phyloP scores from a whole-genome alignment of 169 alveolate species.

The Eimeria falciformis region DNA sequence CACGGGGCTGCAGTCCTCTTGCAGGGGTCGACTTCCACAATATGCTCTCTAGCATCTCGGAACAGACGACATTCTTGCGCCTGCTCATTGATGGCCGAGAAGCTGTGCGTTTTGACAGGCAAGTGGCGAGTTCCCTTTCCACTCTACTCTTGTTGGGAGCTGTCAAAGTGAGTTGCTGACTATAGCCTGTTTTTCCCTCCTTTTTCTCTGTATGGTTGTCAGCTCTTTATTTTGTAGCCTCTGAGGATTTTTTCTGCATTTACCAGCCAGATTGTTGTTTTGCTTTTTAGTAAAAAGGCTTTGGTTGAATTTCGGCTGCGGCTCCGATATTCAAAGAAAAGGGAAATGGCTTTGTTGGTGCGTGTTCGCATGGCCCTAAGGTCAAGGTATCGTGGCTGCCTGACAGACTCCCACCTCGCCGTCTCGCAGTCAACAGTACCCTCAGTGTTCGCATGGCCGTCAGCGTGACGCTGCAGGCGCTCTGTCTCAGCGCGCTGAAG shows the following conservation, averaged over 20 bases:
- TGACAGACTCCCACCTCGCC: constrained; percentile 63
- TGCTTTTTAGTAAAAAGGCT: not conserved
- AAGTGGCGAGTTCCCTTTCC: constrained; percentile 60
- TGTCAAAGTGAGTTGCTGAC: constrained; percentile 20
- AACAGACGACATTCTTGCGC: constrained; percentile 68
- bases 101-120: constrained; percentile 63
- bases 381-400: constrained; percentile 62
- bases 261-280: not conserved
- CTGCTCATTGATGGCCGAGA: constrained; percentile 67
- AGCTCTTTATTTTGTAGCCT: no score
- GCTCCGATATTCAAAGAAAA: no score
- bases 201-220: not conserved
- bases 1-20: constrained; percentile 29
- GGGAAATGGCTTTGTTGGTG: no score
- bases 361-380: not conserved
- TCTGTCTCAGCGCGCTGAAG: constrained; percentile 59
- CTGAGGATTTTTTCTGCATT: not conserved
- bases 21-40: constrained; percentile 51
- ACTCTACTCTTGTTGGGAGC: constrained; percentile 48
- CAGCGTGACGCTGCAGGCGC: constrained; percentile 57
- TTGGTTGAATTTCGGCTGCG: no score
- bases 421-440: constrained; percentile 60
- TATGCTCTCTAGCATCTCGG: constrained; percentile 57
- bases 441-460: constrained; percentile 45
- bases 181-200: not conserved